Base-by-base conservation (phyloP, 306 rosid species). In the Fagus sylvatica region DNA sequence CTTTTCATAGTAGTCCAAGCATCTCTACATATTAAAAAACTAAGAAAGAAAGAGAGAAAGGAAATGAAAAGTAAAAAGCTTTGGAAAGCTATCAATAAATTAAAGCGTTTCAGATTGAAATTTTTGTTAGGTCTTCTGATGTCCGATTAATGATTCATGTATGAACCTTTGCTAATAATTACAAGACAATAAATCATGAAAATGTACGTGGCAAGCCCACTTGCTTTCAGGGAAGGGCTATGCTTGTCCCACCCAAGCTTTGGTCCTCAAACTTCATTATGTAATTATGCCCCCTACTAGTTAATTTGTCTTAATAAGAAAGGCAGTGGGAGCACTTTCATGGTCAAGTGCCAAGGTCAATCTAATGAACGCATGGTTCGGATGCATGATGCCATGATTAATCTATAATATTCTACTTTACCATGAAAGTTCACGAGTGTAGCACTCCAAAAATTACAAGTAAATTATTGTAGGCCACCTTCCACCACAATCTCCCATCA, bases 211-310 rank as follows among this genome's bases (percentile, higher is more conserved):
- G 53, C 62, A 56, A 37, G 51, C 40, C 74, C 65, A 41, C 69
- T 81, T 84, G 60, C 83, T 76, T 86, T 81, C 41, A n/a, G 69
- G 64, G 79, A 80, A 85, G 82, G 86, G 78, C 71, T 60, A 75
- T 77, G 76, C 84, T 84, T 87, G 85, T 85, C 84, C 85, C 88
- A 57, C 83, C 43, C 54, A 79, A 74, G 74, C 81, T 74, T 74
- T 33, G 71, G 41, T 59, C 65, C 34, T 12, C 17, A 30, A 73
- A 8, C 51, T 46, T 72, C 43, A 43, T 84, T 16, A 19, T 41
- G 11, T 7, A 3, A 30, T 30, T 51, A 6, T 7, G 7, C 8
- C 15, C 0, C 19, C 34, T 1, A 7, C 36, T 19, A 46, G 51
- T 46, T 46, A 12, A 2, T 46, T 46, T 46, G 51, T 46, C 51